Evolutionary conservation across 2,329 filamentous ascomycete genomes (phyloP), one percentile per base, ranked within the genome.

Genomic region (Trichoderma koningii): DNA sequence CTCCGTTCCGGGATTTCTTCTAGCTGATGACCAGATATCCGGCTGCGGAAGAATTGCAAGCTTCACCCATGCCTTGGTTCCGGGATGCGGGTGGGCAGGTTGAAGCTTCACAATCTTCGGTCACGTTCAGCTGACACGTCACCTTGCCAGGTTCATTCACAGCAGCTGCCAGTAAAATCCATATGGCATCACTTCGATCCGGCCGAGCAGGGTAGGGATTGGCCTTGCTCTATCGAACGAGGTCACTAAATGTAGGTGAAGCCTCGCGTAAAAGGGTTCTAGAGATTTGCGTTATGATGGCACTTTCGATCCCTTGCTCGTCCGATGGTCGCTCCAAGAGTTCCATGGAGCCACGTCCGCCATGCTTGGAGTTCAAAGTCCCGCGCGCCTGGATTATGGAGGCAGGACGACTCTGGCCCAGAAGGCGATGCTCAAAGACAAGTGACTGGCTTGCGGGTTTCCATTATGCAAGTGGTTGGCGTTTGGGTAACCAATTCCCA

Each of bases 1-100:
- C 42, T 63, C 50, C 60, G 60, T 44, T 55, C 50, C 60, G 60
- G 44, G 7, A 47, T 41, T 53, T 63, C 60, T 55, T 63, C 60
- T 63, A 63, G 60, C 60, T 47, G 41, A 38, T 47, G 17, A 55
- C 26, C 15, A 10, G 23, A n/a, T 7, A 41, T 38, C 50, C 21
- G 19, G 50, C 50, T 47, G 41, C 10, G 21, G 10, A 26, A 14
- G 7, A n/a, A 19, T 1, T 15, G 50, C 50, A 47, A 45, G 21
- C 19, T 28, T 23, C 6, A 23, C 1, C 15, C 28, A 19, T 38
- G 56, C 41, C 14, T 62, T 41, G 9, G 41, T 10, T 41, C 26
- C 9, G 26, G 47, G 26, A 9, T 55, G 26, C n/a, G 19, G 19
- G 28, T 41, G 23, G 38, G 12, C 12, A 14, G n/a, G 38, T 44